Base-by-base conservation (phyloP, 805 yeast genomes). In the Naumovozyma baii region DNA sequence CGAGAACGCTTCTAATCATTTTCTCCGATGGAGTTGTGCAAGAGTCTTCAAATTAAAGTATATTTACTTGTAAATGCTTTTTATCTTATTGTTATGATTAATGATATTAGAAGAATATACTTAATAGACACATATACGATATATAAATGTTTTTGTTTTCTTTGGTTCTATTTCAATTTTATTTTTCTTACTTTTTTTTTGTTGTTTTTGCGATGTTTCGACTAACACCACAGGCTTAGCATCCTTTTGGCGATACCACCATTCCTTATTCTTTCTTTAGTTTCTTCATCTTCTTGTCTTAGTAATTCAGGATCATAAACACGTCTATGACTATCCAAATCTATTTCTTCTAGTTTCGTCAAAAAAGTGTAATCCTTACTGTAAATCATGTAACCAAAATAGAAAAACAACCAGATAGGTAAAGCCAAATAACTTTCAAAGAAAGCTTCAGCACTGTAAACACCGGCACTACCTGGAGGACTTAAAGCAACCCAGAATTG, bases 401-500 rank as follows among this genome's bases (percentile, higher is more conserved):
- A 76, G 49, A 63, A 68, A 5, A 55, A 64, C 1, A 64, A 7
- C 45, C 71, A 62, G 16, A 72, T 66, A 3, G 65, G 67, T 13
- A 59, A 60, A 5, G 80, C 77, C 39, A 78, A 58, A 53, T 75
- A 76, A 34, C 64, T 59, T 58, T 70, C 61, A 64, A 77, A 77
- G 58, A 78, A 78, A 31, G 58, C 54, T 30, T 57, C 52, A 29
- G 66, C 68, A 37, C 59, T 61, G n/a, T 43, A 39, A 19, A 44
- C 40, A 20, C 69, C 71, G 5, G 49, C 62, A 10, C 55, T 43
- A 4, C 51, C 76, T 37, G 76, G 56, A 35, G 84, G 82, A 55
- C 68, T 76, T 38, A 77, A 54, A 3, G 83, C 78, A 38, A 79
- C 72, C 77, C 80, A 77, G 57, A 78, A 74, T 54, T 76, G 80